These are phyloP conservation scores for Taphrina communis DNA, from an alignment of 1,139 yeast genomes.

Conservation along the genomic window DNA sequence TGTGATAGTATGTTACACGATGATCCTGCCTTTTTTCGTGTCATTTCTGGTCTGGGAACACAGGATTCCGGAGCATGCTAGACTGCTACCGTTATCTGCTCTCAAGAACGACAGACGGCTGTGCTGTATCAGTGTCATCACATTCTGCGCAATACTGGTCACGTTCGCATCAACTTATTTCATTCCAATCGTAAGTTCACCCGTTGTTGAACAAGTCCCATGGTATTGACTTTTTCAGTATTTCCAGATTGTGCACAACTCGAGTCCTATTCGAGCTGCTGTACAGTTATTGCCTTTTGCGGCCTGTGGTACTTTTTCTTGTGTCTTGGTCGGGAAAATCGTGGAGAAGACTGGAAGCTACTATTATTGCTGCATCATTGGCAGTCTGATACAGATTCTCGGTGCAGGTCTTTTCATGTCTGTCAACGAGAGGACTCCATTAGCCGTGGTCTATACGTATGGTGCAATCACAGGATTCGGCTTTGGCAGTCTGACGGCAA, in stretches of 20 bases:
- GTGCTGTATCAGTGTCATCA: neutral
- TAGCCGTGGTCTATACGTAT: neutral
- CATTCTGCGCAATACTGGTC: conserved; percentile 16
- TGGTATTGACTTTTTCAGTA: neutral
- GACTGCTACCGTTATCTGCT: conserved; percentile 26
- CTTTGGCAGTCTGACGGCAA: conserved; percentile 8
- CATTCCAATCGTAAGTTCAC: neutral
- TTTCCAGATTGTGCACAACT: conserved; percentile 24
- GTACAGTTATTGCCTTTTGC: conserved; percentile 19
- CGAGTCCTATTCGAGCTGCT: conserved; percentile 24
- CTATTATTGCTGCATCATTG: conserved; percentile 13
- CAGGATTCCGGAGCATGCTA: conserved; percentile 17
- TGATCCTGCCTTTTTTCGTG: neutral
- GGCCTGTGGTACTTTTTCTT: conserved; percentile 7
- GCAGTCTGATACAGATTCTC: conserved; percentile 14
- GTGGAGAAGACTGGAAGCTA: conserved; percentile 14
- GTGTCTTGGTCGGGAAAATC: conserved; percentile 23
- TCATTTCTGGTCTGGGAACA: conserved; percentile 16
- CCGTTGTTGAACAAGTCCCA: neutral
- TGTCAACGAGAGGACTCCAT: neutral
- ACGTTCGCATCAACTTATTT: conserved; percentile 15
- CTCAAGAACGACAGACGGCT: conserved; percentile 5
- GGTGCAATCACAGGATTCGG: conserved; percentile 9
- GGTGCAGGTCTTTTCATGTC: conserved; percentile 20
- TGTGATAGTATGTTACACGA: conserved; percentile 12